phyloP scores from a whole-genome alignment of 805 yeast species.

The Candida railenensis region DNA sequence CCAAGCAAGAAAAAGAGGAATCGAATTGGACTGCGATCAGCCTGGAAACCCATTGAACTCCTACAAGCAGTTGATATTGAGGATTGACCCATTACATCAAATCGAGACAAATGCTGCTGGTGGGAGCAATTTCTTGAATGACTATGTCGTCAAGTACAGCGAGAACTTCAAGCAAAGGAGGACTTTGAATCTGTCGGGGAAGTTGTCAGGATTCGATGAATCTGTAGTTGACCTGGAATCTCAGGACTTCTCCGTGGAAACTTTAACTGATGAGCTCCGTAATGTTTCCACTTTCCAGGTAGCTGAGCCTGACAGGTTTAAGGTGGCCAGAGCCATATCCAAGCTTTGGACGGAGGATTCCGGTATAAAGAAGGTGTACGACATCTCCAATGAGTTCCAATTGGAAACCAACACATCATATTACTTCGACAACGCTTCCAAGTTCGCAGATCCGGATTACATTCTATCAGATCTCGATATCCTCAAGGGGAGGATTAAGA shows the following conservation, averaged over 20 bases:
- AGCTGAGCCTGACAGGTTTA: conserved; percentile 30
- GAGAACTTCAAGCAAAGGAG: conserved; percentile 53
- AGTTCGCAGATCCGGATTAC: conserved; percentile 64
- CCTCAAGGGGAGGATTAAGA: conserved; percentile 85
- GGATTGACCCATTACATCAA: conserved; percentile 57
- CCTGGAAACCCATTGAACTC: conserved; percentile 45
- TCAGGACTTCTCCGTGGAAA: conserved; percentile 5
- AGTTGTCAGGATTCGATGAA: background rate
- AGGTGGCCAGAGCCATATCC: conserved; percentile 69
- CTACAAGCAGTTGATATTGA: conserved; percentile 50
- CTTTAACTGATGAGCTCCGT: conserved; percentile 8
- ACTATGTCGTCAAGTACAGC: conserved; percentile 62
- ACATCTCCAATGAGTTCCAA: conserved; percentile 73
- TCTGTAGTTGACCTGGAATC: background rate
- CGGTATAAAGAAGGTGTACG: conserved; percentile 62
- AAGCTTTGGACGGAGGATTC: conserved; percentile 67
- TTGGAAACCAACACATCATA: conserved; percentile 80
- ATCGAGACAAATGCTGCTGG: conserved; percentile 69
- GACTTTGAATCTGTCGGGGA: conserved; percentile 25
- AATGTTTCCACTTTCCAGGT: conserved; percentile 7
- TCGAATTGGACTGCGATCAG: conserved; percentile 63
- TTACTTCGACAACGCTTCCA: conserved; percentile 71
- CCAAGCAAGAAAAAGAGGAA: conserved; percentile 69
- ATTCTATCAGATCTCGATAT: conserved; percentile 80
- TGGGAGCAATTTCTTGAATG: conserved; percentile 59